Evolutionary conservation across 176 grass and related monocot genomes (phyloP), one percentile per base, ranked within the genome.

Genomic region (Aegilops speltoides): DNA sequence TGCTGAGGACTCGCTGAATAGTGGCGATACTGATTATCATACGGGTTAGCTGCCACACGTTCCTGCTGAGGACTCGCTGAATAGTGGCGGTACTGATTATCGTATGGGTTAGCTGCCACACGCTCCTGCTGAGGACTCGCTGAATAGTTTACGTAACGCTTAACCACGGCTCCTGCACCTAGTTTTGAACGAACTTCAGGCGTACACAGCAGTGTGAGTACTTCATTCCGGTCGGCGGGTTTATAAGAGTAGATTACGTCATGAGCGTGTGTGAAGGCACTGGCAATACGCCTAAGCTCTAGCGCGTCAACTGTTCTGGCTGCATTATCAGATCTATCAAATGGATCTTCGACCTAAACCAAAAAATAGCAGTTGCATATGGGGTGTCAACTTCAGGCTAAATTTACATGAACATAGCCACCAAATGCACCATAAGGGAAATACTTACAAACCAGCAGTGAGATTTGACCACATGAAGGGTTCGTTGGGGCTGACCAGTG

Each of bases 341-440:
- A 82, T 67, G 90, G 90, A 83, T 95, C 93, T 77, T 92, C 88
- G 59, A 90, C 84, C 93, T 95, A 75, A 74, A 94, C 61, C 25
- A 24, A 82, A 7, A 20, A 28, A 33, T 3, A 82, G 84, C 8
- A 82, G 82, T 6, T 22, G 17, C 3, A 72, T 64, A 83, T 36
- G 5, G 48, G 48, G 62, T 75, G 69, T 87, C 61, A 32, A 32
- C 32, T 32, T 32, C 32, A 32, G 2, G 32, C 32, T 4, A 32
- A 32, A 32, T 32, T 79, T 41, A 57, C 33, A 63, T 10, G 32
- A 69, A 36, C 31, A 36, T 20, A 20, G 32, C 3, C 12, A 79
- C 72, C 34, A 88, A 77, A 78, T 68, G 69, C 32, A 40, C 31
- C 45, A 38, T 69, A 2, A 73, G 78, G 66, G 77, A 28, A 65